Conservation (phyloP, 495 filamentous ascomycete species). For the Daldinia bambusicola region DNA sequence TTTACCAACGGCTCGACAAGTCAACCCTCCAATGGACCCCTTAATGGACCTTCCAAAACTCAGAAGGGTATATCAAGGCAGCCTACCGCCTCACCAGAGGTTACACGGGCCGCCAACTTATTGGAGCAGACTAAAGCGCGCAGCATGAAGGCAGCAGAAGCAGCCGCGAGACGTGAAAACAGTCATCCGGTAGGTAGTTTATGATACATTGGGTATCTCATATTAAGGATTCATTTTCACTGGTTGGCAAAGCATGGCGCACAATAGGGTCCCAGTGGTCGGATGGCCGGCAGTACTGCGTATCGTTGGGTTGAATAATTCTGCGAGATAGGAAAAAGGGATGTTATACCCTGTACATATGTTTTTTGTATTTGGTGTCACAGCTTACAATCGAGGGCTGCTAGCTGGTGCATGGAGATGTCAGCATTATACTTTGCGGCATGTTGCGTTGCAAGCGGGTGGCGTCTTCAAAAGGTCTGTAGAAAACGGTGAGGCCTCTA, state of each 20-base stretch:
- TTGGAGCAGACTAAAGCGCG: slow-evolving; percentile 46
- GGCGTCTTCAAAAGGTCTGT: slow-evolving; percentile 24
- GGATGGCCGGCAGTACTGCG: slow-evolving; percentile 4
- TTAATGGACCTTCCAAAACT: slow-evolving; percentile 38
- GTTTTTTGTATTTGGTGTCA: slow-evolving; percentile 48
- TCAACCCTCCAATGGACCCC: slow-evolving; percentile 42
- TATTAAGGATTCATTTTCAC: slow-evolving; percentile 13
- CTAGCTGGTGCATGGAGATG: slow-evolving; percentile 12
- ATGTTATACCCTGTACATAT: slow-evolving; percentile 48
- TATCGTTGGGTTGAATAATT: slow-evolving; percentile 35
- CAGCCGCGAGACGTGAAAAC: slow-evolving; percentile 34
- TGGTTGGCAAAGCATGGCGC: slow-evolving; percentile 19
- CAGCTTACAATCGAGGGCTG: slow-evolving; percentile 36
- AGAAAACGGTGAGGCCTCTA: slow-evolving; percentile 26
- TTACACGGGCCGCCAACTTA: slow-evolving; percentile 45
- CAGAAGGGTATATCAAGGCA: slow-evolving; percentile 41
- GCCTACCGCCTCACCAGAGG: slow-evolving; percentile 45
- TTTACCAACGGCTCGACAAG: slow-evolving; percentile 44
- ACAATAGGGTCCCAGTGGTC: slow-evolving; percentile 1
- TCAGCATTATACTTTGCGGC: not conserved
- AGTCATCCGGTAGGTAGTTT: slow-evolving; percentile 32
- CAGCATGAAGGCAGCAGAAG: slow-evolving; percentile 41
- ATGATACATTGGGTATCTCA: slow-evolving; percentile 17
- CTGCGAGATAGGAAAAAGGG: slow-evolving; percentile 40
- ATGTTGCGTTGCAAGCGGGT: slow-evolving; percentile 7